These are phyloP conservation scores for Nakazawaea laoshanensis DNA, from an alignment of 805 yeast genomes.

Conservation along the genomic window DNA sequence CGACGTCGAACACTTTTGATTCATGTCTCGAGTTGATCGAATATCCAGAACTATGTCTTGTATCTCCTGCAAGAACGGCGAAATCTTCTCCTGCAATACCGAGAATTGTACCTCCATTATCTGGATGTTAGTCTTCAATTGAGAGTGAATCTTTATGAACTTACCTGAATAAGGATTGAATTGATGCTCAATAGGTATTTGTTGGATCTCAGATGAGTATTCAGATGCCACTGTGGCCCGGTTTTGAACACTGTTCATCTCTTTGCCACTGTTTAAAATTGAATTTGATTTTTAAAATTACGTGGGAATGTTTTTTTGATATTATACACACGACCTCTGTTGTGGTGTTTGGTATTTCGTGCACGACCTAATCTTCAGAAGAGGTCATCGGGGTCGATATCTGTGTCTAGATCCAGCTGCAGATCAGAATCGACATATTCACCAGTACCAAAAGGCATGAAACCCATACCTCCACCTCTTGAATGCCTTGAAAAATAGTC, in stretches of 20 bases:
- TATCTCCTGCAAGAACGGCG: slow-evolving; percentile 95
- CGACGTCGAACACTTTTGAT: slow-evolving; percentile 82
- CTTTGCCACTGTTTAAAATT: no score
- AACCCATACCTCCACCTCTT: slow-evolving; percentile 38
- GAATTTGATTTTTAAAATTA: no score
- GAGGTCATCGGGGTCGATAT: no score
- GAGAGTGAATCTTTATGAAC: slow-evolving; percentile 12
- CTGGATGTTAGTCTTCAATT: slow-evolving; percentile 20
- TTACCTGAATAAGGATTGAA: slow-evolving; percentile 76
- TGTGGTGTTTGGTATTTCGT: no score
- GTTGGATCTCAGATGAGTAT: slow-evolving; percentile 44
- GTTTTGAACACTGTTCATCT: slow-evolving; percentile 5
- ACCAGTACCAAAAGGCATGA: slow-evolving; percentile 16
- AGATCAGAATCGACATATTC: no score
- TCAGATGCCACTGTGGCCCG: slow-evolving; percentile 52
- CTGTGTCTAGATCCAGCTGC: no score
- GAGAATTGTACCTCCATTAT: slow-evolving; percentile 93
- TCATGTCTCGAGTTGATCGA: slow-evolving; percentile 88
- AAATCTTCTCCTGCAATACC: slow-evolving; percentile 98
- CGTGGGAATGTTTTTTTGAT: no score
- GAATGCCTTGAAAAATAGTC: slow-evolving; percentile 96
- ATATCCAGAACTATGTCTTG: slow-evolving; percentile 94
- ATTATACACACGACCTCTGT: no score
- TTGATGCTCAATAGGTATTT: slow-evolving; percentile 77
- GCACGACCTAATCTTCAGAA: no score